These are phyloP conservation scores for Gyromitra esculenta DNA, from an alignment of 2,329 filamentous ascomycete species.

Conservation along the genomic window DNA sequence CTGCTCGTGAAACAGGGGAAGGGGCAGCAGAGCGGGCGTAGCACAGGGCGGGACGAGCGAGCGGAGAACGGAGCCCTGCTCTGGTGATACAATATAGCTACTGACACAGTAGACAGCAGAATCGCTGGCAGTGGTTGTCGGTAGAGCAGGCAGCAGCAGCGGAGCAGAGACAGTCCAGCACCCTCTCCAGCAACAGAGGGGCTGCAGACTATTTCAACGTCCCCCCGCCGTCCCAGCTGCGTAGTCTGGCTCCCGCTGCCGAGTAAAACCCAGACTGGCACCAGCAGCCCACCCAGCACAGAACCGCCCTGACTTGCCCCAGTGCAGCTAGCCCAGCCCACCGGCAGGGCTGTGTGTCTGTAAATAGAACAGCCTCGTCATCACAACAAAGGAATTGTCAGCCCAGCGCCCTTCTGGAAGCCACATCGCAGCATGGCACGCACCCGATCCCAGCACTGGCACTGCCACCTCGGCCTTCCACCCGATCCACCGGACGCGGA, in stretches of 20 bases:
- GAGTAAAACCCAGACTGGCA: no score
- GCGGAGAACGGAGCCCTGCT: background rate
- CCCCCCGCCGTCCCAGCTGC: background rate
- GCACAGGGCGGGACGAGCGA: background rate
- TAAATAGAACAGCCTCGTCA: constrained; percentile 22
- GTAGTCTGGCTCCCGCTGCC: background rate
- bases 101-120: background rate
- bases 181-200: background rate
- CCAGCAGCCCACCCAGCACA: no score
- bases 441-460: background rate
- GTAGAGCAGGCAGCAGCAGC: background rate
- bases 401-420: background rate
- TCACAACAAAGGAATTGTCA: constrained; percentile 31
- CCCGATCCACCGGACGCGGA: no score
- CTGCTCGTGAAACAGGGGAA: constrained; percentile 24
- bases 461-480: background rate
- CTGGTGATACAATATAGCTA: no score
- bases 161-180: background rate
- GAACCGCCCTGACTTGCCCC: background rate
- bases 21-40: constrained; percentile 7
- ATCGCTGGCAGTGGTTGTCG: background rate
- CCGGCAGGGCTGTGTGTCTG: constrained; percentile 15
- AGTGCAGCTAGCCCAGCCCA: background rate
- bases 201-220: background rate
- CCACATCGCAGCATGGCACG: no score